Conservation (phyloP, 805 yeast species). For the Saccharomycopsis fodiens region DNA sequence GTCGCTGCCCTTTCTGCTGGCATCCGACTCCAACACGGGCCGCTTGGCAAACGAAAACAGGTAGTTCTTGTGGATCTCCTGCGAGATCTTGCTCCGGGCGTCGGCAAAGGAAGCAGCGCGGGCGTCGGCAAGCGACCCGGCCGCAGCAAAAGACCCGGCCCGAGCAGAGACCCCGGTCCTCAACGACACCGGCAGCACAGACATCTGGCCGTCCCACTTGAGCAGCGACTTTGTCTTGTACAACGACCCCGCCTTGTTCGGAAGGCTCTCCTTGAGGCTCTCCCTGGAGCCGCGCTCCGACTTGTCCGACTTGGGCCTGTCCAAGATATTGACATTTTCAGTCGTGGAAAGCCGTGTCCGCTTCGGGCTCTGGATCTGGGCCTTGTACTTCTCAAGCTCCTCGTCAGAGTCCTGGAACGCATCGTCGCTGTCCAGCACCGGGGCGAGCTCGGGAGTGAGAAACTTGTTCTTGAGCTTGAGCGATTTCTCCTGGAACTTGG, state of each 20-base stretch:
- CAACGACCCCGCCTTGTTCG: background rate
- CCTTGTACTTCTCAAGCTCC: conserved; percentile 6
- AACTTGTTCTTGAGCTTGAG: background rate
- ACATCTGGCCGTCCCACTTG: conserved; percentile 4
- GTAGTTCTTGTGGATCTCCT: background rate
- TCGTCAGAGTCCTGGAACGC: conserved; percentile 6
- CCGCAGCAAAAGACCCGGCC: background rate
- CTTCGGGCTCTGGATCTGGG: background rate
- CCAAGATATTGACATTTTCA: conserved; percentile 1
- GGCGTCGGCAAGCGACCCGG: background rate
- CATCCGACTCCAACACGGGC: background rate
- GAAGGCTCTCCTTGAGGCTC: too few relatives aligned
- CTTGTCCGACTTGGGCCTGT: background rate
- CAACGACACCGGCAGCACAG: background rate
- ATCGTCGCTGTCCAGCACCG: background rate
- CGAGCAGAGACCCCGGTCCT: background rate
- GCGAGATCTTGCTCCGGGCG: background rate
- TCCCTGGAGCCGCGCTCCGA: too few relatives aligned
- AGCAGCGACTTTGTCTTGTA: background rate
- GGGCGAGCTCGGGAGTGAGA: background rate
- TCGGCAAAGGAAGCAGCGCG: background rate
- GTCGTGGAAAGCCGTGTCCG: conserved; percentile 14
- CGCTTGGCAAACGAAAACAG: conserved; percentile 1
- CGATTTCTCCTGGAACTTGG: background rate
- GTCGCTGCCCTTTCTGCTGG: conserved; percentile 4